Conservation (phyloP, 2,329 filamentous ascomycete species). For the Coniochaeta prunicola region DNA sequence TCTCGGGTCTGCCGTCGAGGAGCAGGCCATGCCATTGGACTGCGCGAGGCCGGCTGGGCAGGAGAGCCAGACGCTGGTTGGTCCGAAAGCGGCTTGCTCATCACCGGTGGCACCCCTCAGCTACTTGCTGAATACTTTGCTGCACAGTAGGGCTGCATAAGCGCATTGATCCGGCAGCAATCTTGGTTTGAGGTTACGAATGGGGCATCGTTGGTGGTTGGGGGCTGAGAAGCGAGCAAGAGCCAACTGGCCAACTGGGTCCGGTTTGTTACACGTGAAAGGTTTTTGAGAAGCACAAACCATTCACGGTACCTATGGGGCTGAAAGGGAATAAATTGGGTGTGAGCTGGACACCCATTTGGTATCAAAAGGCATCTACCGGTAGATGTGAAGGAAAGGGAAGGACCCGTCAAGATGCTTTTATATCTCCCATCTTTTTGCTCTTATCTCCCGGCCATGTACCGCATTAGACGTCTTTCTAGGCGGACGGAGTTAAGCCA, state of each 20-base stretch:
- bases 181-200: constrained; percentile 1
- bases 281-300: no score
- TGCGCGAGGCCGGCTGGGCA: constrained; percentile 1
- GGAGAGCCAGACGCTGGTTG: constrained; percentile 7
- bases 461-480: no score
- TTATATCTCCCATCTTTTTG: not conserved
- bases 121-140: not conserved
- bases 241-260: not conserved
- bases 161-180: constrained; percentile 5
- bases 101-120: not conserved
- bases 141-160: constrained; percentile 5
- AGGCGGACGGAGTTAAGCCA: no score
- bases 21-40: not conserved
- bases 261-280: no score
- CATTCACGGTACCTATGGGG: no score
- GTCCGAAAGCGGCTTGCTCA: constrained; percentile 3
- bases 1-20: not conserved
- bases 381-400: not conserved
- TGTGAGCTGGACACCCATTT: not conserved
- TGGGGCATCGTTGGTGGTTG: not conserved
- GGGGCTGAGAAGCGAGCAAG: not conserved
- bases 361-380: not conserved
- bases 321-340: not conserved
- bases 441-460: no score
- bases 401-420: not conserved